Percentiles rank a stretch among this genome's conserved stretches.
phyloP scores from a whole-genome alignment of 2,329 filamentous ascomycete genomes.

The Phialocephala subalpina region DNA sequence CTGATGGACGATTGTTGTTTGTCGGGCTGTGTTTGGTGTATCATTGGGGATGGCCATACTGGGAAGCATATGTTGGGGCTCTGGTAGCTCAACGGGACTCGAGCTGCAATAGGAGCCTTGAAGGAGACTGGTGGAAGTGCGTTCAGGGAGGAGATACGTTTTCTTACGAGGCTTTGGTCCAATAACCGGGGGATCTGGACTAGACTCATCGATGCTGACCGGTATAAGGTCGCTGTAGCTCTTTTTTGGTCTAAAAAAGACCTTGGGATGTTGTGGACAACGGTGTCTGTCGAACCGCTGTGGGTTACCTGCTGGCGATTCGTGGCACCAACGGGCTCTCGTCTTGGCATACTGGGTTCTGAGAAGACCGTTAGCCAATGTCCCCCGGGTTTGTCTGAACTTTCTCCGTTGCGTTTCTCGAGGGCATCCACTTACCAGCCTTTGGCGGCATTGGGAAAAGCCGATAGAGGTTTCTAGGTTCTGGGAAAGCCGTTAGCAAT shows the following conservation, averaged over 20 bases:
- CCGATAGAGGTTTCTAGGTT: slow-evolving; percentile 27
- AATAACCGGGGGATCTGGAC: slow-evolving; percentile 39
- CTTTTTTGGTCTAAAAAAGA: slow-evolving; percentile 28
- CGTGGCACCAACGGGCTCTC: slow-evolving; percentile 28
- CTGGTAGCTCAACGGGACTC: slow-evolving; percentile 26
- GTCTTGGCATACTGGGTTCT: slow-evolving; percentile 17
- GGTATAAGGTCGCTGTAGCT: slow-evolving; percentile 51
- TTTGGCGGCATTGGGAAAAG: slow-evolving; percentile 34
- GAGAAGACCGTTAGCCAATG: too few relatives aligned
- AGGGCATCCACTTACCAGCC: too few relatives aligned
- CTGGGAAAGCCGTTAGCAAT: slow-evolving; percentile 17
- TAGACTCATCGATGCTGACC: slow-evolving; percentile 45
- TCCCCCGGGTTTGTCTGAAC: too few relatives aligned
- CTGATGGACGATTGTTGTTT: slow-evolving; percentile 50
- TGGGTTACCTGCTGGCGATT: slow-evolving; percentile 23
- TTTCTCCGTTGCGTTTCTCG: too few relatives aligned
- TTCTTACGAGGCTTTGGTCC: slow-evolving; percentile 38
- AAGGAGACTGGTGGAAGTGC: slow-evolving; percentile 35
- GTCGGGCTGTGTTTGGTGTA: slow-evolving; percentile 23
- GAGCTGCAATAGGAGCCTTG: slow-evolving; percentile 32
- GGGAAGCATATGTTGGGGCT: slow-evolving; percentile 2
- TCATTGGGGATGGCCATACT: slow-evolving; percentile 28
- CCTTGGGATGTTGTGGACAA: slow-evolving; percentile 44
- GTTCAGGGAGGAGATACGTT: slow-evolving; percentile 31
- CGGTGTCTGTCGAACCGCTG: slow-evolving; percentile 47